Conservation (phyloP, 371 early-diverging fungal species). For the Mucor indicus region DNA sequence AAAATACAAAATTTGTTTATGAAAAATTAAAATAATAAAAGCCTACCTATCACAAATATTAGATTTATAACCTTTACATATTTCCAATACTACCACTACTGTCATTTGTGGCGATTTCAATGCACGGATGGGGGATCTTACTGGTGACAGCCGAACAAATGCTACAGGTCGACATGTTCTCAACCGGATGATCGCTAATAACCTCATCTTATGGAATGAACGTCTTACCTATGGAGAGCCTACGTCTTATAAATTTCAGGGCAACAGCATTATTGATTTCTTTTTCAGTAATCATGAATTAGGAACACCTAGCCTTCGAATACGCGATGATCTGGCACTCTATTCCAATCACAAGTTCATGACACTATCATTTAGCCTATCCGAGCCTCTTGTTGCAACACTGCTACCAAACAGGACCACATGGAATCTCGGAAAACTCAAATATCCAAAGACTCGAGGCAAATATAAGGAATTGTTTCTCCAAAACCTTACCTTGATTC, state of each 20-base stretch:
- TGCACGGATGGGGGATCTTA: conserved; percentile 1
- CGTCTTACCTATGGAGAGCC: conserved; percentile 5
- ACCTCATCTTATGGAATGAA: conserved; percentile 4
- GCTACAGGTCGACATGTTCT: neutral
- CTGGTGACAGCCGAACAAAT: conserved; percentile 3
- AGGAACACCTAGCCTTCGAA: neutral
- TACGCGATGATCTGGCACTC: neutral
- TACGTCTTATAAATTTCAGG: neutral
- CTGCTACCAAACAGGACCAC: neutral
- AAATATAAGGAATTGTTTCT: too few species aligned
- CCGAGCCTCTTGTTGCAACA: neutral
- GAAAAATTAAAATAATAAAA: too few species aligned
- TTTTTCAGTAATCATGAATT: conserved; percentile 1
- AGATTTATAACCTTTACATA: too few species aligned
- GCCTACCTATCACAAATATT: too few species aligned
- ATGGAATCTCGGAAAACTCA: too few species aligned
- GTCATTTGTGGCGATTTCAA: conserved; percentile 22
- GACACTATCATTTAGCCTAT: neutral
- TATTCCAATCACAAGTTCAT: neutral
- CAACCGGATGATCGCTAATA: neutral
- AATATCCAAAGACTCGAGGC: too few species aligned
- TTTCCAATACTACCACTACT: conserved; percentile 3
- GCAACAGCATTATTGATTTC: conserved; percentile 2
- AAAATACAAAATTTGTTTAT: too few species aligned
- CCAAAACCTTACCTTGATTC: too few species aligned